phyloP scores from a whole-genome alignment of 2,329 filamentous ascomycete species.

The Cryphonectria japonica region DNA sequence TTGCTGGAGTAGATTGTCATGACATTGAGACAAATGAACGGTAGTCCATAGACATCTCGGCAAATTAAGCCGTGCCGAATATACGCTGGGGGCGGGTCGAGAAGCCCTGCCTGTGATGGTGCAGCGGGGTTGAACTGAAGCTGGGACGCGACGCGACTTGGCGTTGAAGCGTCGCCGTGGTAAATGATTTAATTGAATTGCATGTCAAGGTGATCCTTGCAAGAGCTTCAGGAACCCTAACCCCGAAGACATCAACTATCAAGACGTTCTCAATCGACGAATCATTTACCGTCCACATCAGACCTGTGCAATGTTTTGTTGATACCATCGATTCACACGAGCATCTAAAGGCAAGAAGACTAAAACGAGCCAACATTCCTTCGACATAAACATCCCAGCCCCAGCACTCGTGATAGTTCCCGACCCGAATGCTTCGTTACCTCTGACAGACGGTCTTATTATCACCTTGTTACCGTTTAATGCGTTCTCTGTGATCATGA shows the following conservation, averaged over 20 bases:
- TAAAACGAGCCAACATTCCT: background rate
- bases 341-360: background rate
- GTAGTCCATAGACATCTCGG: background rate
- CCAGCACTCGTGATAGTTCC: background rate
- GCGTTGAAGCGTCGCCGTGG: background rate
- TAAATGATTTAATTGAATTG: background rate
- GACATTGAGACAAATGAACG: slow-evolving; percentile 14
- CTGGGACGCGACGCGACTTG: slow-evolving; percentile 18
- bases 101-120: background rate
- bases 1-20: slow-evolving; percentile 18
- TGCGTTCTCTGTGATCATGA: background rate
- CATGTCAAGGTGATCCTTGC: background rate
- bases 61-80: background rate
- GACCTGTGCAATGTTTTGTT: background rate
- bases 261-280: background rate
- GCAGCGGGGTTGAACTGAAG: slow-evolving; percentile 1
- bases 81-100: background rate
- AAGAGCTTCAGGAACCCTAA: background rate
- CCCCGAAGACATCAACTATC: background rate
- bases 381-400: background rate
- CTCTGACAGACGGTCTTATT: background rate
- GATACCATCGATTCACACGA: background rate
- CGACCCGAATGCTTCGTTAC: background rate
- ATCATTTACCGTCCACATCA: background rate
- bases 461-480: background rate